Percentiles rank a stretch among this genome's conserved stretches.
Evolutionary conservation across 2,329 filamentous ascomycete species (phyloP).

Genomic region (Lasiodiplodia hormozganensis): DNA sequence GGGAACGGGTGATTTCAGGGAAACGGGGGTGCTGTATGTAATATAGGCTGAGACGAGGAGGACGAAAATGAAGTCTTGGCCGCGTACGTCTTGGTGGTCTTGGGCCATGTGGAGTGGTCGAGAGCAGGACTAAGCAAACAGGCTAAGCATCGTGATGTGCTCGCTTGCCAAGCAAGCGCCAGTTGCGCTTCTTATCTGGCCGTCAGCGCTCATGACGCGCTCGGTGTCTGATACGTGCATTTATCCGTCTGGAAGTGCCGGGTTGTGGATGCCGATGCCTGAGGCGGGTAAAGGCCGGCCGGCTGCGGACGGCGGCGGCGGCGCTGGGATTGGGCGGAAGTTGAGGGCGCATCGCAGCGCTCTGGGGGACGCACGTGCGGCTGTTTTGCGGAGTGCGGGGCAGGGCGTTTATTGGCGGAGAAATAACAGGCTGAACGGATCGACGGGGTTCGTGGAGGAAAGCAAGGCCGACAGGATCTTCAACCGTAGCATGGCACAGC

Average conservation of each 20-base stretch:
- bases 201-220: not conserved
- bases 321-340: constrained; percentile 13
- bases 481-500: constrained; percentile 25
- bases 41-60: constrained; percentile 23
- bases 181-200: constrained; percentile 11
- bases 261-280: constrained; percentile 19
- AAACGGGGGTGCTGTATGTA: constrained; percentile 3
- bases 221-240: constrained; percentile 18
- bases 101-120: not conserved
- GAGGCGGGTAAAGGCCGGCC: not conserved
- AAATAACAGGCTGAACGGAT: constrained; percentile 28
- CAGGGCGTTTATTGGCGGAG: constrained; percentile 26
- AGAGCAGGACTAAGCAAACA: constrained; percentile 12
- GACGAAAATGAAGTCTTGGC: constrained; percentile 8
- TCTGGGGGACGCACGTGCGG: constrained; percentile 15
- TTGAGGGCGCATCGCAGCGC: not conserved
- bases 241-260: constrained; percentile 14
- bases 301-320: not conserved
- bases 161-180: constrained; percentile 19
- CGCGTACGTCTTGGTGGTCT: constrained; percentile 5
- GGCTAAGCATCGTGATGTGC: constrained; percentile 27
- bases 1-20: constrained; percentile 13
- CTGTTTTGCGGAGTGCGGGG: constrained; percentile 22
- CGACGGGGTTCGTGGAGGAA: constrained; percentile 27
- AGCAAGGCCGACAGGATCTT: constrained; percentile 27